Evolutionary conservation across 805 yeast species (phyloP), one percentile per base, ranked within the genome.

Genomic region (Henningerozyma blattae): DNA sequence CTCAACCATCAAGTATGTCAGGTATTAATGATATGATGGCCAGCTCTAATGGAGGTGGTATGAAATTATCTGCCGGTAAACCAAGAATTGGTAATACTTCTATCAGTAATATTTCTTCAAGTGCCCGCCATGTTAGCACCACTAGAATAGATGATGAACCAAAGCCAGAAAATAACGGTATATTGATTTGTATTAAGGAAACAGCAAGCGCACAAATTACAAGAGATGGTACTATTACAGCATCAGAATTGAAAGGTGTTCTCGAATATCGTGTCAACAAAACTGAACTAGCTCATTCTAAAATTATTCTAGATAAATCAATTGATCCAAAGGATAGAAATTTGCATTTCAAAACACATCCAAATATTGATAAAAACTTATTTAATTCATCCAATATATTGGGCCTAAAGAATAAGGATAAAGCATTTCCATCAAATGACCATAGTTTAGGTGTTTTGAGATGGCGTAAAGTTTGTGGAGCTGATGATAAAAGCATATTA

Each of bases 351-450:
- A 87, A 87, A 59, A 86, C 97, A 13, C 95, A 91, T 64, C 98
- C 98, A 42, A 87, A 89, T 54, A 93, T 91, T 44, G 96, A 91
- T 61, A 78, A 82, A 50, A 63, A 62, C 28, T 58, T 72, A 50
- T 91, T 89, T 57, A 66, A 69, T 30, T 54, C 68, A 12, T 56
- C 64, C 13, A 64, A 70, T 37, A 58, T 70, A 28, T 75, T 91
- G 48, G 80, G 80, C 1, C 70, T 87, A 50, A 83, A 82, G 54
- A 94, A 87, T 54, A 64, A 74, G 34, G 52, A 68, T 30, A 83
- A 84, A 52, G 72, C 86, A 24, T 87, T 91, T 72, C 97, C 97
- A 27, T 68, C 86, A 8, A 85, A 87, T 57, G 94, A 86, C 54
- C 89, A 84, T 53, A 75, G 84, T 33, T 69, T 89, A 45, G 94